A percentile compares a stretch with the other conserved stretches of the same genome.
phyloP scores from a whole-genome alignment of 306 rosid species.

The Malus asiatica region DNA sequence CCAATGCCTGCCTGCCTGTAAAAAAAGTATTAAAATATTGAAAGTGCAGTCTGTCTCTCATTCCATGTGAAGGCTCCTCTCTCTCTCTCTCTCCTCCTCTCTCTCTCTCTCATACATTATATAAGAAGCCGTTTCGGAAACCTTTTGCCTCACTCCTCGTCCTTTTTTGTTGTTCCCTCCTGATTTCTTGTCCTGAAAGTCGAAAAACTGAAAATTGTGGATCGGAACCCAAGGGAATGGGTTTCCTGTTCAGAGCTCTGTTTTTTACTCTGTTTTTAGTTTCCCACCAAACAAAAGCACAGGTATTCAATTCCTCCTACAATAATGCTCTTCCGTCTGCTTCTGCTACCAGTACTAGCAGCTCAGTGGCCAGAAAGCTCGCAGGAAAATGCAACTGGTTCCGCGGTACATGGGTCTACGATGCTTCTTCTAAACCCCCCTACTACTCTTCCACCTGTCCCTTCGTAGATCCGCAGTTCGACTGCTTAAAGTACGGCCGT shows the following conservation, averaged over 20 bases:
- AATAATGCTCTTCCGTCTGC: slow-evolving; percentile 7
- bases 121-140: slow-evolving; percentile 35
- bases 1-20: neutral
- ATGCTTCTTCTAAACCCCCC: slow-evolving; percentile 54
- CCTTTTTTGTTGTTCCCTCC: slow-evolving; percentile 22
- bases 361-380: slow-evolving; percentile 29
- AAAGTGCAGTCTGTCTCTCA: slow-evolving; percentile 10
- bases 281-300: slow-evolving; percentile 42
- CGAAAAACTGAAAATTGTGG: neutral
- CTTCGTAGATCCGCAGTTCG: slow-evolving; percentile 84
- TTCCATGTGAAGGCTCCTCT: slow-evolving; percentile 19
- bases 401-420: slow-evolving; percentile 70
- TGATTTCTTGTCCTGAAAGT: neutral
- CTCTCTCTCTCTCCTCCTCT: neutral
- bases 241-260: slow-evolving; percentile 32
- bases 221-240: slow-evolving; percentile 64
- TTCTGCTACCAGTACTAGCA: neutral
- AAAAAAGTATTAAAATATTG: too few species aligned
- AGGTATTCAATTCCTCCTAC: slow-evolving; percentile 7
- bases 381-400: slow-evolving; percentile 62
- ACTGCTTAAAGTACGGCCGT: slow-evolving; percentile 76
- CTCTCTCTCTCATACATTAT: slow-evolving; percentile 24
- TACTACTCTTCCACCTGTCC: slow-evolving; percentile 66
- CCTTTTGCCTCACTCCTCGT: slow-evolving; percentile 33
- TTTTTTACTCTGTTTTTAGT: slow-evolving; percentile 31